These are phyloP conservation scores for Onygenales sp. DNA, from an alignment of 2,329 filamentous ascomycete species.

Conservation along the genomic window DNA sequence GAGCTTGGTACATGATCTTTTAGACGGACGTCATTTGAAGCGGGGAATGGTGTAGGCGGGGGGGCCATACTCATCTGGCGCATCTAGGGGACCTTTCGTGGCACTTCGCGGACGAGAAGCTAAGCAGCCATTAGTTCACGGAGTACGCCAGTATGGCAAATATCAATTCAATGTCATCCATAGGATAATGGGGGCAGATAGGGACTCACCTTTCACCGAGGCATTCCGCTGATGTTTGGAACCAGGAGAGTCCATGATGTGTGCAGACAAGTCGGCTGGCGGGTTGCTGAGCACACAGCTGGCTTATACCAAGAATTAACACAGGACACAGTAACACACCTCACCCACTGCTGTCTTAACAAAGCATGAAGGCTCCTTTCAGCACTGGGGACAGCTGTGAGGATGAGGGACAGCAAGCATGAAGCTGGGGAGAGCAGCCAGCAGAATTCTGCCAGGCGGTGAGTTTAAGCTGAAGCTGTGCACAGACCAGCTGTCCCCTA, in stretches of 20 bases:
- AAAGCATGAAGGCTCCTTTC: background rate
- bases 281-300: background rate
- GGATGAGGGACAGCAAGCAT: too few species aligned
- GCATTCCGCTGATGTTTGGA: constrained; percentile 25
- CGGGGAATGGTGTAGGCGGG: constrained; percentile 1
- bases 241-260: constrained; percentile 15
- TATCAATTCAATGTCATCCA: background rate
- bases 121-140: constrained; percentile 12
- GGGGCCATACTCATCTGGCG: constrained; percentile 51
- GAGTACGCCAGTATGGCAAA: too few species aligned
- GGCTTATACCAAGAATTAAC: background rate
- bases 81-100: constrained; percentile 70
- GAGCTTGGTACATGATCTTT: background rate
- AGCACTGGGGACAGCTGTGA: too few species aligned
- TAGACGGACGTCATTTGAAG: background rate
- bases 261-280: background rate
- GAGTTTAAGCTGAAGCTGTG: constrained; percentile 3
- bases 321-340: background rate
- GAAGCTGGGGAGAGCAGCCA: background rate
- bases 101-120: constrained; percentile 37
- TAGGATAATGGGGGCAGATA: constrained; percentile 7
- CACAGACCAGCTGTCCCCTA: constrained; percentile 8
- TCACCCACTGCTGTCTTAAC: background rate
- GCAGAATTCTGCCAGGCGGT: constrained; percentile 12
- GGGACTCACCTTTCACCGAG: constrained; percentile 25